Base-by-base conservation (phyloP, 2,329 filamentous ascomycete genomes). In the Stylonectria norvegica region DNA sequence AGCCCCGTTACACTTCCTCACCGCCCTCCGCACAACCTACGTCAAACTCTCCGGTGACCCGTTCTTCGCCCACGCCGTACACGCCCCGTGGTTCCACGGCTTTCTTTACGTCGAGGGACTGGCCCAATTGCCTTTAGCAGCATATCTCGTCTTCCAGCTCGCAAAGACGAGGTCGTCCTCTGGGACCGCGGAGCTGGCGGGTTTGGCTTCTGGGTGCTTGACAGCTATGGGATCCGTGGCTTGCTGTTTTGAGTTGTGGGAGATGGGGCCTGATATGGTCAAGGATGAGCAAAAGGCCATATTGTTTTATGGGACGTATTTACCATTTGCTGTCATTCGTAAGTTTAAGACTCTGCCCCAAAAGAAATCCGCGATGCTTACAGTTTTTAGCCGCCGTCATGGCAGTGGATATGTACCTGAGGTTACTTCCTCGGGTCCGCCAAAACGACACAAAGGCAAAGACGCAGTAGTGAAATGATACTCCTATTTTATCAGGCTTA, bases 241-340 rank as follows among this genome's bases (percentile, higher is more conserved):
- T 2, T 79, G 75, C 61, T 68, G 76, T 52, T 67, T 66, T 45
- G 73, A 79, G 49, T 63, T 74, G 6, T 62, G 57, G 44, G 65
- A 67, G 35, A 76, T 76, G 72, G 73, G 75, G 7, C 58, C 64
- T 1, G 64, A 60, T 3, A 50, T 73, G 22, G 69, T 78, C 45
- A 65, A 62, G 9, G 50, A 55, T 0, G 62, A 66, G 36, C 59
- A 73, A 50, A 78, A 76, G 65, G 50, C 56, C 18, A 62, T 62
- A 19, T 60, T 80, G 32, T 49, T 76, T 4, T 70, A 66, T 39
- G 69, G 71, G 12, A 61, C 76, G 1, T 78, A 78, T 53, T 64
- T 71, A 3, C 72, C 75, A 0, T 81, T 73, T 61, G 57, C 71
- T 9, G 56, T 72, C 2, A 59, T 80, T 36, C 74, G 77, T 81